phyloP scores from a whole-genome alignment of 225 moss, liverwort and hornwort species.

The Climacium dendroides region DNA sequence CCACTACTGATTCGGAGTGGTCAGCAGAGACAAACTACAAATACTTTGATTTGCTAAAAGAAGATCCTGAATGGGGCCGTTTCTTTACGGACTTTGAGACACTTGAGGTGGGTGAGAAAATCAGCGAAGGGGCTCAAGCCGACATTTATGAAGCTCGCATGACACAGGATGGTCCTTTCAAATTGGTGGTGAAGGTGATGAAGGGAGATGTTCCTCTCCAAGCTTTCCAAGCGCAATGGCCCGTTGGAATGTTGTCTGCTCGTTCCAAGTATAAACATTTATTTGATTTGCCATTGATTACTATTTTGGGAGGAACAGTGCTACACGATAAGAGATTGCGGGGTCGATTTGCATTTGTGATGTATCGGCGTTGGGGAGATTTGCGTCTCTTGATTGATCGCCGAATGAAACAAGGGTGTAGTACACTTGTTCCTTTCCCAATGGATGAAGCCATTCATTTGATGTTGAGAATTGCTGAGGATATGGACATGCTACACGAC shows the following conservation, averaged over 20 bases:
- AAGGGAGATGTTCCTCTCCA: neutral
- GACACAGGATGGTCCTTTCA: too few species aligned
- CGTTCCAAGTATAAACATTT: neutral
- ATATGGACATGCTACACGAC: neutral
- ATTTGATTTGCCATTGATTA: neutral
- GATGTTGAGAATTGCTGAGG: neutral
- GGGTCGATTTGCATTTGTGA: neutral
- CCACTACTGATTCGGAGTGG: neutral
- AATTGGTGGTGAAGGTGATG: neutral
- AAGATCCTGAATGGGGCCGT: neutral
- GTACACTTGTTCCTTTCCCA: neutral
- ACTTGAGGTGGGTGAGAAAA: neutral
- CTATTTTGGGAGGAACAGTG: neutral
- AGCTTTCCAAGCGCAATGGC: neutral
- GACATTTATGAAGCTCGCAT: neutral
- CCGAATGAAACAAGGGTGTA: neutral
- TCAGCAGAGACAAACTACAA: neutral
- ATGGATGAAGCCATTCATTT: neutral
- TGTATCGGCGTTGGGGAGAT: neutral
- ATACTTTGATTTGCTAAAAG: neutral
- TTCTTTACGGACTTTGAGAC: neutral
- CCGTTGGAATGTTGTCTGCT: neutral
- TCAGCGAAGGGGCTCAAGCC: neutral
- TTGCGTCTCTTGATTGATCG: neutral
- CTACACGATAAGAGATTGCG: neutral